Evolutionary conservation across 352 stramenopile species (phyloP).

Genomic region (Peronospora belbahrii): DNA sequence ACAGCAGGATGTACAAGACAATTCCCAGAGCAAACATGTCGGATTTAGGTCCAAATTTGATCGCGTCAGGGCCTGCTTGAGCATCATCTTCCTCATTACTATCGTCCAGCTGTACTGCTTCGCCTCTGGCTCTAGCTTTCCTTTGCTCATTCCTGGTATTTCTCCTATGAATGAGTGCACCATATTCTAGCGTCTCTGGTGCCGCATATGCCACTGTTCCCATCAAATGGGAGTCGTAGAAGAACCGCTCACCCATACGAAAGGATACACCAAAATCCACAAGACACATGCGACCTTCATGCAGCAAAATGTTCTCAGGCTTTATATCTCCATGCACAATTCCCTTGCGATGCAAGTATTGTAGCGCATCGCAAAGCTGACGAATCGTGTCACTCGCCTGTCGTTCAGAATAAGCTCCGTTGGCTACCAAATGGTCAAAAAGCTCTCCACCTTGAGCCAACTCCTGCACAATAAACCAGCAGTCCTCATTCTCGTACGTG

Average conservation of each 20-base stretch:
- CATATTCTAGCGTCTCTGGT: conserved; percentile 58
- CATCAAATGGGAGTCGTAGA: conserved; percentile 62
- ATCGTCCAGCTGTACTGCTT: conserved; percentile 14
- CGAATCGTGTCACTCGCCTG: conserved; percentile 63
- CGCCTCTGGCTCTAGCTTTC: conserved; percentile 15
- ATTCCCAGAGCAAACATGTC: conserved; percentile 82
- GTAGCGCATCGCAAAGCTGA: conserved; percentile 67
- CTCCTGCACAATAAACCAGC: conserved; percentile 81
- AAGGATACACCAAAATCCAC: conserved; percentile 84
- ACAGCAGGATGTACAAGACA: conserved; percentile 81
- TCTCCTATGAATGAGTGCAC: conserved; percentile 27
- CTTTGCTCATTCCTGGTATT: conserved; percentile 23
- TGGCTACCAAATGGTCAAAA: conserved; percentile 81
- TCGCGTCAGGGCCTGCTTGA: conserved; percentile 25
- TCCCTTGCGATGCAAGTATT: conserved; percentile 81
- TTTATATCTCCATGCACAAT: conserved; percentile 88
- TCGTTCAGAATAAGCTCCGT: conserved; percentile 82
- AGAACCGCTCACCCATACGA: conserved; percentile 66
- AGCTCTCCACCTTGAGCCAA: conserved; percentile 80
- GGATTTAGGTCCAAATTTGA: conserved; percentile 58
- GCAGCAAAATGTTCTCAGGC: conserved; percentile 80
- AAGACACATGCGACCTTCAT: conserved; percentile 69
- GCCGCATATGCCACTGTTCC: conserved; percentile 71
- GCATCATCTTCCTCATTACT: conserved; percentile 27
- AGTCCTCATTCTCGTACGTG: conserved; percentile 63